phyloP scores from a whole-genome alignment of 1,284 basidiomycete genomes.

The Afroboletus lepidellus region DNA sequence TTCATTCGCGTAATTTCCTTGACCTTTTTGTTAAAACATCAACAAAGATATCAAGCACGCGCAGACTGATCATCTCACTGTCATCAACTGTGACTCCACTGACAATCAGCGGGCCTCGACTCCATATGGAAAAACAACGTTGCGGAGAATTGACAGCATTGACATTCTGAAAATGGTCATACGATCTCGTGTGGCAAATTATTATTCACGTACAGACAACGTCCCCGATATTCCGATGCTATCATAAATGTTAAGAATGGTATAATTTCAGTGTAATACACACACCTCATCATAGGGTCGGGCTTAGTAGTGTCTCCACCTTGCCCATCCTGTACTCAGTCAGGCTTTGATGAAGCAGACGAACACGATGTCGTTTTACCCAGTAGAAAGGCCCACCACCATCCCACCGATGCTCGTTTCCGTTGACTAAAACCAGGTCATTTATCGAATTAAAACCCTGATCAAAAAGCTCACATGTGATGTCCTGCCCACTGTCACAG shows the following conservation, averaged over 20 bases:
- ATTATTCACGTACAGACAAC: slow-evolving; percentile 19
- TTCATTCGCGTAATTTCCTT: slow-evolving; percentile 33
- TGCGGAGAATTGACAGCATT: slow-evolving; percentile 48
- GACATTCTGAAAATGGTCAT: slow-evolving; percentile 34
- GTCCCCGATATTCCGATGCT: slow-evolving; percentile 29
- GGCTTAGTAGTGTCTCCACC: slow-evolving; percentile 44
- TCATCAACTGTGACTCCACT: slow-evolving; percentile 41
- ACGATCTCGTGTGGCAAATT: neutral
- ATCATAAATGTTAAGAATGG: neutral
- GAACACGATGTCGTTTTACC: slow-evolving; percentile 27
- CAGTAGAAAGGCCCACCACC: slow-evolving; percentile 45
- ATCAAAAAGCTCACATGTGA: slow-evolving; percentile 37
- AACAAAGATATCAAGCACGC: neutral
- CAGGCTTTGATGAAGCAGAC: neutral
- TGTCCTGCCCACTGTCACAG: slow-evolving; percentile 33
- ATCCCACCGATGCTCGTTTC: slow-evolving; percentile 46
- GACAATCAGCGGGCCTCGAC: slow-evolving; percentile 36
- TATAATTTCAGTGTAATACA: neutral
- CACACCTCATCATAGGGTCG: slow-evolving; percentile 49
- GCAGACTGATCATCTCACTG: slow-evolving; percentile 29
- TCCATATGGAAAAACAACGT: slow-evolving; percentile 36
- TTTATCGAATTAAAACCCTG: neutral
- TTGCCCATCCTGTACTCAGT: slow-evolving; percentile 40
- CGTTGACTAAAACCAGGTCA: slow-evolving; percentile 39
- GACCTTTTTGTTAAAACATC: slow-evolving; percentile 28